Evolutionary conservation across 352 stramenopile genomes (phyloP), one percentile per base, ranked within the genome.

Genomic region (Phytopythium delawarense): DNA sequence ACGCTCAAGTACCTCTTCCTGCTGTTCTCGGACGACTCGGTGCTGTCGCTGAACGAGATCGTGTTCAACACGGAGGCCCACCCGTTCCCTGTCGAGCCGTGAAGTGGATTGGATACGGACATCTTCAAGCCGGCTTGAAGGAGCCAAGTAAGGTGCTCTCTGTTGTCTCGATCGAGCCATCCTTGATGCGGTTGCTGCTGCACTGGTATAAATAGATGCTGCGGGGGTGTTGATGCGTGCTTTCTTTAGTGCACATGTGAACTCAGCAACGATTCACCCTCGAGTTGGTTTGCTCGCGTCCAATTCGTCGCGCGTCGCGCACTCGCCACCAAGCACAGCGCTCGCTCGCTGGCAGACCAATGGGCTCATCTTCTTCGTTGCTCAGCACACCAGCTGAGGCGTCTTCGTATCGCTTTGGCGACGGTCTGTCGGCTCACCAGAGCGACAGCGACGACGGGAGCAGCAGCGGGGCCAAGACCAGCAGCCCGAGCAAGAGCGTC

Each of bases 1-100:
- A 98, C 92, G 63, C 82, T 98, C 69, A 98, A 98, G 79, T 98
- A 98, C 72, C 74, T 98, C 42, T 97, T 96, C 68, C 66, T 98
- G 59, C 77, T 97, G 25, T 97, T 97, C 68, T 88, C 74, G 25
- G 81, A 94, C 57, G 80, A 96, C 58, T 74, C 74, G n/a, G 70
- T 96, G 57, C 55, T 96, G n/a, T 59, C 76, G 21, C 70, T 97
- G 42, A 76, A 96, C 56, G 66, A 95, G 55, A 88, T 93, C 46
- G 84, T 97, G 50, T 94, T 97, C 67, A 97, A 91, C 57, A 96
- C 90, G 1, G 88, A 96, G 71, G 90, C 81, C 0, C 90, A 97
- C 65, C 81, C 88, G 44, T 84, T 96, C 58, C 77, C 80, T 9
- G 84, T 89, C 66, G 72, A 70, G 42, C 61, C 61, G 51, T 61